Percentiles rank a stretch among this genome's conserved stretches.
phyloP scores from a whole-genome alignment of 176 grass and related monocot species.

The Avena atlantica region DNA sequence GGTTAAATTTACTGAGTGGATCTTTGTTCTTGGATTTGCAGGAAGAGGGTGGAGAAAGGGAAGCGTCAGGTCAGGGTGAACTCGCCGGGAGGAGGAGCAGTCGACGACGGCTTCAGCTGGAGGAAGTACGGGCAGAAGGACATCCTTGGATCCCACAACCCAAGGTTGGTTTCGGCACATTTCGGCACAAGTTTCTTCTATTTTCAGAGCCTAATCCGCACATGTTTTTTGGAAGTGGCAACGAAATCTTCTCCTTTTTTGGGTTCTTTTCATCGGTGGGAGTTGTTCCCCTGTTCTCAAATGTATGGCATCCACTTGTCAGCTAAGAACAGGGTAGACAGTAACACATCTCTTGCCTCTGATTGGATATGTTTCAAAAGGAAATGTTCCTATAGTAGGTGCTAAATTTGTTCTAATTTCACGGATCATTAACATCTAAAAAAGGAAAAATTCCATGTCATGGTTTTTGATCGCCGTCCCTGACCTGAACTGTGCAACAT shows the following conservation, averaged over 20 bases:
- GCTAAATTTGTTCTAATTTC: background rate
- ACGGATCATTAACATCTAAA: background rate
- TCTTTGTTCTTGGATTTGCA: constrained; percentile 11
- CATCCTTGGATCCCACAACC: constrained; percentile 56
- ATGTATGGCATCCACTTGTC: constrained; percentile 10
- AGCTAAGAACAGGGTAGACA: background rate
- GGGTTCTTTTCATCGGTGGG: background rate
- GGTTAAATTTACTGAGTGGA: background rate
- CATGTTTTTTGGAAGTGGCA: constrained; percentile 19
- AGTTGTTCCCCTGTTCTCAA: too few species aligned
- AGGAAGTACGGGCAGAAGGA: constrained; percentile 73
- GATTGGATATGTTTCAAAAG: background rate
- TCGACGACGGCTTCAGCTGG: constrained; percentile 52
- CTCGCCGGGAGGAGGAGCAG: constrained; percentile 36
- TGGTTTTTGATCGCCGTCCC: background rate
- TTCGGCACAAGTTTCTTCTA: background rate
- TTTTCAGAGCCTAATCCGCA: background rate
- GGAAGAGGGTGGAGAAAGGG: constrained; percentile 50
- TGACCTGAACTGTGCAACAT: background rate
- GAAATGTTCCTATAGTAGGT: background rate
- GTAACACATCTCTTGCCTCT: background rate
- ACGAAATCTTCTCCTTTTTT: constrained; percentile 13
- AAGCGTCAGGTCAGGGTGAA: constrained; percentile 57
- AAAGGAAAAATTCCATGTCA: too few species aligned
- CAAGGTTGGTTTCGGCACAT: constrained; percentile 53